Conservation (phyloP, 441 rosid species). For the Oxalis stricta region DNA sequence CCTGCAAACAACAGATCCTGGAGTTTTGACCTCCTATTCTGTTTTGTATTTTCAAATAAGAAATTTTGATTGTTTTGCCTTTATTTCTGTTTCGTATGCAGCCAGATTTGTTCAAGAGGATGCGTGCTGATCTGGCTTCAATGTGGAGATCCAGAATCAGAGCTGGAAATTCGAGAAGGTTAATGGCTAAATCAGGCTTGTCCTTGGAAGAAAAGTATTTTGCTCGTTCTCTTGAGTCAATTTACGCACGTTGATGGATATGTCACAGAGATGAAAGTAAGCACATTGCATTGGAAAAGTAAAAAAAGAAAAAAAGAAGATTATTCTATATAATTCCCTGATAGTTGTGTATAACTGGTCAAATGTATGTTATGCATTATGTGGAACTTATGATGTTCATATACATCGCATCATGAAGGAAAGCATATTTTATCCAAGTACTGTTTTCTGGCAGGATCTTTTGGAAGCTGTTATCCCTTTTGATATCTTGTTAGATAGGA, state of each 20-base stretch:
- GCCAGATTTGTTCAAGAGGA: constrained; percentile 53
- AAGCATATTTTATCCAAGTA: not conserved
- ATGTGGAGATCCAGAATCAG: constrained; percentile 49
- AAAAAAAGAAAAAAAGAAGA: too few relatives aligned
- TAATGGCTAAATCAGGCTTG: constrained; percentile 18
- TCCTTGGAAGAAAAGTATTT: constrained; percentile 15
- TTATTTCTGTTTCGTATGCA: constrained; percentile 14
- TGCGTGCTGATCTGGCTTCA: constrained; percentile 59
- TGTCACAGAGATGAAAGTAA: constrained; percentile 36
- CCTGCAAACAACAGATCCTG: too few relatives aligned
- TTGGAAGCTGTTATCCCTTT: constrained; percentile 70
- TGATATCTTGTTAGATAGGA: constrained; percentile 51
- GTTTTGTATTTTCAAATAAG: too few relatives aligned
- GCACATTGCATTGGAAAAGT: not conserved
- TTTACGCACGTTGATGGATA: constrained; percentile 15
- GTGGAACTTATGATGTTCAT: not conserved
- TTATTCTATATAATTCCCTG: too few relatives aligned
- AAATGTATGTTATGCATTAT: too few relatives aligned
- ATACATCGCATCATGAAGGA: too few relatives aligned
- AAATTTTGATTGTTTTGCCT: not conserved
- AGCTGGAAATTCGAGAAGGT: constrained; percentile 33
- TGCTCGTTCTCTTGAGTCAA: constrained; percentile 7
- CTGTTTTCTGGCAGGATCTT: constrained; percentile 37
- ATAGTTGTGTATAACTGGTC: too few relatives aligned
- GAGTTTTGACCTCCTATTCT: too few relatives aligned